Percentiles rank a stretch among this genome's conserved stretches.
phyloP scores from a whole-genome alignment of 441 rosid genomes.

The Adansonia gregorii region DNA sequence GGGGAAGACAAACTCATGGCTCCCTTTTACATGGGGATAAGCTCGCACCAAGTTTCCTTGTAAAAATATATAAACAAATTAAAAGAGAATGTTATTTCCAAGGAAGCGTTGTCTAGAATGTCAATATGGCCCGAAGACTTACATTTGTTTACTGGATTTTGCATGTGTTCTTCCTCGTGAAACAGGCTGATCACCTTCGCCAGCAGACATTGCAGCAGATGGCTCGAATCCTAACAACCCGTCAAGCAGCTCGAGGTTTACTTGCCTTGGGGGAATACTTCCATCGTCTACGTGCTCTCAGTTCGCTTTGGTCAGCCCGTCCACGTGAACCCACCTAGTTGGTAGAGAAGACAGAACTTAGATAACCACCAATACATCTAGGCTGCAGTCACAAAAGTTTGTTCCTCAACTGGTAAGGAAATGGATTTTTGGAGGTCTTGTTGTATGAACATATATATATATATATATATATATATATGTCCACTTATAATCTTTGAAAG shows the following conservation, averaged over 20 bases:
- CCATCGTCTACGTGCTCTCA: conserved; percentile 80
- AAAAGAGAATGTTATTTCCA: not conserved
- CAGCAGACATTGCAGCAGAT: conserved; percentile 73
- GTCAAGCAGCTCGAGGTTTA: conserved; percentile 80
- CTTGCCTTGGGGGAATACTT: conserved; percentile 83
- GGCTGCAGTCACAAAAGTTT: conserved; percentile 21
- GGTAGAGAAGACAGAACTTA: conserved; percentile 18
- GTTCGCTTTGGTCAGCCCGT: conserved; percentile 90
- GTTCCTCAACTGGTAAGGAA: conserved; percentile 21
- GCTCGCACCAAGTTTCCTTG: not conserved
- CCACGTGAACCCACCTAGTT: conserved; percentile 60
- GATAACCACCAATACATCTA: conserved; percentile 11
- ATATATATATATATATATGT: not conserved
- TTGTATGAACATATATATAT: conserved; percentile 3
- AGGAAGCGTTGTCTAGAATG: not conserved
- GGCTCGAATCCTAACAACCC: conserved; percentile 70
- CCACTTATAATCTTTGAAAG: conserved; percentile 18
- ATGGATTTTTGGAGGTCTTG: conserved; percentile 24
- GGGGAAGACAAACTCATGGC: not conserved
- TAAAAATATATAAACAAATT: no score
- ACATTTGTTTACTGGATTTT: not conserved
- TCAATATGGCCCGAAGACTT: not conserved
- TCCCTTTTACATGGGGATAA: not conserved
- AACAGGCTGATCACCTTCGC: conserved; percentile 91
- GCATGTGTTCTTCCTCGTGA: not conserved